A percentile compares a stretch with the other conserved stretches of the same genome.
These are phyloP conservation scores for Viridothelium virens DNA, from an alignment of 495 filamentous ascomycete genomes.

Conservation along the genomic window DNA sequence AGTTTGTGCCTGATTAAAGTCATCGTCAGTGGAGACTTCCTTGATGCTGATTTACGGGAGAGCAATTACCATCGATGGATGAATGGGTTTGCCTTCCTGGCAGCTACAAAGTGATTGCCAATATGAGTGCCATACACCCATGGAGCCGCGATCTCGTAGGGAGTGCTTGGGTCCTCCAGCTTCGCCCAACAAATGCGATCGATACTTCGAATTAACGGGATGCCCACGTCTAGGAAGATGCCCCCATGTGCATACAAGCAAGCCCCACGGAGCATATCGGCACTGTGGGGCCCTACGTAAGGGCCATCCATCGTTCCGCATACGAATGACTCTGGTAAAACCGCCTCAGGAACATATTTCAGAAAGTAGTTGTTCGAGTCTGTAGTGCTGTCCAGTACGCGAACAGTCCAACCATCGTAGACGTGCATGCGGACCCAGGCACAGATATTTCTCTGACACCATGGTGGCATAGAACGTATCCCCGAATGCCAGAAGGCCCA, in stretches of 20 bases:
- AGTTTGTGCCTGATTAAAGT: conserved; percentile 16
- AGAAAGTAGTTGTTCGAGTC: conserved; percentile 23
- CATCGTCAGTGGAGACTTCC: conserved; percentile 10
- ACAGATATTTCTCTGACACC: conserved; percentile 34
- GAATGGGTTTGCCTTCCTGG: conserved; percentile 13
- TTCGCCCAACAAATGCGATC: conserved; percentile 40
- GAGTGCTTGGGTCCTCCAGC: conserved; percentile 34
- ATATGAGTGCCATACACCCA: conserved; percentile 30
- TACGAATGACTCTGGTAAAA: conserved; percentile 35
- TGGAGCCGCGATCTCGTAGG: conserved; percentile 34
- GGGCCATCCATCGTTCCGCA: conserved; percentile 34
- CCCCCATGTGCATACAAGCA: conserved; percentile 36
- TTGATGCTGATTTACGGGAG: conserved; percentile 5
- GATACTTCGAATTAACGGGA: conserved; percentile 34
- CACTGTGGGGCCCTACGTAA: conserved; percentile 30
- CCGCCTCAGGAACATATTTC: conserved; percentile 28
- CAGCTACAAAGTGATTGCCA: conserved; percentile 37
- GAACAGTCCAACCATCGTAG: conserved; percentile 24
- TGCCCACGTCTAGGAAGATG: conserved; percentile 38
- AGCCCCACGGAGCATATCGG: conserved; percentile 36
- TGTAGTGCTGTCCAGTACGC: conserved; percentile 21
- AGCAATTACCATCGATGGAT: conserved; percentile 12
- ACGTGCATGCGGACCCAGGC: conserved; percentile 24
- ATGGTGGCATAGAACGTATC: conserved; percentile 31
- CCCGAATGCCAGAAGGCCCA: conserved; percentile 42